Evolutionary conservation across 352 stramenopile species (phyloP).

Genomic region (Thraustochytrium sp.): DNA sequence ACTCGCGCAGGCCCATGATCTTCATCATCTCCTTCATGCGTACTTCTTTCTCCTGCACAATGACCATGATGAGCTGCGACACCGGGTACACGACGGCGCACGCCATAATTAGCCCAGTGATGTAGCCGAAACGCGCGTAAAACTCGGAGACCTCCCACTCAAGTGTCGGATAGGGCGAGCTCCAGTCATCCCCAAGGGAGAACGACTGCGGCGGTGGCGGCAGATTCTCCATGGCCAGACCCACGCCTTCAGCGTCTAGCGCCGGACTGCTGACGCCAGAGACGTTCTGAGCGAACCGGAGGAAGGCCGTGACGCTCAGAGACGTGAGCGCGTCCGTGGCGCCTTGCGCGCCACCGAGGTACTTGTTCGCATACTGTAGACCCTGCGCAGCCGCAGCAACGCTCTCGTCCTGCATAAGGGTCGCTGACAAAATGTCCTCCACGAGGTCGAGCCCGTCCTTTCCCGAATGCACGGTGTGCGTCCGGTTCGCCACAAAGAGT

Average conservation of each 20-base stretch:
- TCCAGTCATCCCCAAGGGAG: constrained; percentile 28
- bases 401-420: no score
- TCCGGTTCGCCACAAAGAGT: constrained; percentile 9
- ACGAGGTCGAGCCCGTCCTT: neutral
- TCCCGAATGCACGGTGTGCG: neutral
- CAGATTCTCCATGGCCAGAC: neutral
- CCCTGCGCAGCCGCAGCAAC: no score
- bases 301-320: no score
- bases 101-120: constrained; percentile 26
- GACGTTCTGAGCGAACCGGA: no score
- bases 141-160: constrained; percentile 19
- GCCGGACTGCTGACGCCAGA: neutral
- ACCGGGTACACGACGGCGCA: constrained; percentile 44
- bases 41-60: constrained; percentile 48
- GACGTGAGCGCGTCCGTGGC: no score
- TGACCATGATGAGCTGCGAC: constrained; percentile 40
- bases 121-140: constrained; percentile 13
- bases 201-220: neutral
- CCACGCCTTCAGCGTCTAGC: neutral
- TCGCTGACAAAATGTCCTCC: neutral
- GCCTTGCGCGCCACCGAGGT: no score
- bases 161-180: neutral
- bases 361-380: no score
- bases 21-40: constrained; percentile 47
- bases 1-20: constrained; percentile 36